phyloP scores from a whole-genome alignment of 495 filamentous ascomycete species.

The Saxophila tyrrhenica region DNA sequence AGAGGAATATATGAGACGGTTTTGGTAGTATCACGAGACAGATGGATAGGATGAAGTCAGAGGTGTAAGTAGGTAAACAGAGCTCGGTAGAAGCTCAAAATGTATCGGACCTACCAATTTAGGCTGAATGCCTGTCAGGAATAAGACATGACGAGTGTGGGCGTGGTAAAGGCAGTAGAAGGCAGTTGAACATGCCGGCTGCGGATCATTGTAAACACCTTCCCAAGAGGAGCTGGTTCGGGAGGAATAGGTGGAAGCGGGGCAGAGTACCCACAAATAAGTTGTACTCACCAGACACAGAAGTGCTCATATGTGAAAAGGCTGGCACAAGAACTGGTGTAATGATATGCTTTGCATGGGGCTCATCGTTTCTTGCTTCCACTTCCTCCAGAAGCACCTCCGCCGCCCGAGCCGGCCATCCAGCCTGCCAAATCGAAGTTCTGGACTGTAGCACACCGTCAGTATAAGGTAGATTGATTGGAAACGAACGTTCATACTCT shows the following conservation, averaged over 20 bases:
- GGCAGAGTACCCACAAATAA: no score
- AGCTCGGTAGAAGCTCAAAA: neutral
- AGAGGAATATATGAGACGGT: neutral
- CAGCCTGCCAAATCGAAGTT: slow-evolving; percentile 81
- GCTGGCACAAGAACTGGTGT: no score
- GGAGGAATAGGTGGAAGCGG: no score
- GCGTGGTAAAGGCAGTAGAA: neutral
- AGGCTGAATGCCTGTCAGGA: neutral
- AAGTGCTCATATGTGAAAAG: no score
- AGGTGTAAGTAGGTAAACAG: neutral
- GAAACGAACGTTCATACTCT: no score
- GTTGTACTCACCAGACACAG: no score
- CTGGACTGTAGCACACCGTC: slow-evolving; percentile 39
- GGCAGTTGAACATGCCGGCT: neutral
- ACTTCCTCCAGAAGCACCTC: neutral
- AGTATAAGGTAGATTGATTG: no score
- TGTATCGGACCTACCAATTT: neutral
- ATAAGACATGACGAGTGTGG: neutral
- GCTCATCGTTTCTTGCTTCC: neutral
- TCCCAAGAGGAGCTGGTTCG: neutral
- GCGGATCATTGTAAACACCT: neutral
- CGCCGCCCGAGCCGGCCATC: slow-evolving; percentile 48
- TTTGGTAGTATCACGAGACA: neutral
- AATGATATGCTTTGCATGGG: no score
- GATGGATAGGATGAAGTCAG: neutral